Conservation (phyloP, 371 early-diverging fungal genomes). For the Synchytrium microbalum region DNA sequence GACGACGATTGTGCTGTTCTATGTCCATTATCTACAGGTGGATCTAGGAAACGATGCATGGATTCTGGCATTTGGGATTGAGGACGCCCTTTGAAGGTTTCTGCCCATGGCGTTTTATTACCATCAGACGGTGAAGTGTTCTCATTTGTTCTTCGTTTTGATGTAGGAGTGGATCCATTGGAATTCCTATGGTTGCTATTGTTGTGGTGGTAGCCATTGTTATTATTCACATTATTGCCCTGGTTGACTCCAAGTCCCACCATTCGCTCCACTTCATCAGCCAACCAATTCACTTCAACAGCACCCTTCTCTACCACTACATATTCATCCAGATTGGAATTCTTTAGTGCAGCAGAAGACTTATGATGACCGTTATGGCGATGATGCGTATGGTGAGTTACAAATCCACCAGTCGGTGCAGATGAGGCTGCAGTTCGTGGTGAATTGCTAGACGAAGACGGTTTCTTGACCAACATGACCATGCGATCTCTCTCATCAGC, state of each 20-base stretch:
- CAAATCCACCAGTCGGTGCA: no score
- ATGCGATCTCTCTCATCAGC: no score
- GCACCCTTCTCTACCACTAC: conserved; percentile 76
- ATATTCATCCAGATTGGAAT: no score
- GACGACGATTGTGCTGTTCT: conserved; percentile 2
- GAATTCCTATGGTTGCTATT: neutral
- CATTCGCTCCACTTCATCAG: conserved; percentile 39
- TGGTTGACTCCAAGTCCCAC: neutral
- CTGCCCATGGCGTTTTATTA: neutral
- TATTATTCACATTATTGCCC: neutral
- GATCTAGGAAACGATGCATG: no score
- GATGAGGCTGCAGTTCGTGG: no score
- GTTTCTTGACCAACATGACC: no score
- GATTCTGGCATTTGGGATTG: neutral
- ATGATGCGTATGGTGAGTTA: no score
- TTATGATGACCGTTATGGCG: no score
- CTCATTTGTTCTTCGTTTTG: neutral
- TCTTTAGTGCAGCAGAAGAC: no score
- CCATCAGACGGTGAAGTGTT: conserved; percentile 7
- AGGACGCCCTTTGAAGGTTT: neutral
- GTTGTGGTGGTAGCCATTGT: neutral
- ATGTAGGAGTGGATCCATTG: neutral
- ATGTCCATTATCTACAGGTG: neutral
- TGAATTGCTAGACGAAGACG: neutral
- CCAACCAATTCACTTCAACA: conserved; percentile 80